A percentile compares a stretch with the other conserved stretches of the same genome.
Evolutionary conservation across 805 yeast genomes (phyloP).

Genomic region (Sugiyamaella floridensis): DNA sequence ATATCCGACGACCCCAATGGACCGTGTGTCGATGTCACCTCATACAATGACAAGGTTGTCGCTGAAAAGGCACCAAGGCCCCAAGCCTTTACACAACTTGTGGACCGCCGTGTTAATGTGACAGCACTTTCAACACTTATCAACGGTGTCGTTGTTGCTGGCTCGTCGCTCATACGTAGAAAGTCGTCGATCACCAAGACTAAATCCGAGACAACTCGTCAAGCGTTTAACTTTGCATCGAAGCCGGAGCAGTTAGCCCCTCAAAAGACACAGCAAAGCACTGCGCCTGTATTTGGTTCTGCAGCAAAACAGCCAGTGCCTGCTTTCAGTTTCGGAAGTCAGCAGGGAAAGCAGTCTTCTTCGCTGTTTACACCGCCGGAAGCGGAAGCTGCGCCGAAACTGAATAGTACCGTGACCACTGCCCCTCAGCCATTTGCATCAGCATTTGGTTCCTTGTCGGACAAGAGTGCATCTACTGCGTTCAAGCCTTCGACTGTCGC

Average conservation of each 20-base stretch:
- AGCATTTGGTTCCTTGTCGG: no score
- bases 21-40: constrained; percentile 37
- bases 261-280: neutral
- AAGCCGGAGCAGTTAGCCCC: neutral
- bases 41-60: constrained; percentile 34
- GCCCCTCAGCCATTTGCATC: no score
- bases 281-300: neutral
- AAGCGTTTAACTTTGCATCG: neutral
- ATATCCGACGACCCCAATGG: constrained; percentile 31
- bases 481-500: neutral
- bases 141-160: neutral
- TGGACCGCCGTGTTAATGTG: constrained; percentile 30
- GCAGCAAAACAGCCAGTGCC: no score
- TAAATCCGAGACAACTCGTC: neutral
- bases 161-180: neutral
- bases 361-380: no score
- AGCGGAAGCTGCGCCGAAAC: no score
- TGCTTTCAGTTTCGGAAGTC: no score
- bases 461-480: no score
- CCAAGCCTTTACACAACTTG: constrained; percentile 40
- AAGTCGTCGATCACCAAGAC: neutral
- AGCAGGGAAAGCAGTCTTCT: no score
- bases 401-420: no score
- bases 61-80: constrained; percentile 37
- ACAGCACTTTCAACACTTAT: neutral